Evolutionary conservation across 2,329 filamentous ascomycete genomes (phyloP).

Genomic region (Colletotrichum echinochloae): DNA sequence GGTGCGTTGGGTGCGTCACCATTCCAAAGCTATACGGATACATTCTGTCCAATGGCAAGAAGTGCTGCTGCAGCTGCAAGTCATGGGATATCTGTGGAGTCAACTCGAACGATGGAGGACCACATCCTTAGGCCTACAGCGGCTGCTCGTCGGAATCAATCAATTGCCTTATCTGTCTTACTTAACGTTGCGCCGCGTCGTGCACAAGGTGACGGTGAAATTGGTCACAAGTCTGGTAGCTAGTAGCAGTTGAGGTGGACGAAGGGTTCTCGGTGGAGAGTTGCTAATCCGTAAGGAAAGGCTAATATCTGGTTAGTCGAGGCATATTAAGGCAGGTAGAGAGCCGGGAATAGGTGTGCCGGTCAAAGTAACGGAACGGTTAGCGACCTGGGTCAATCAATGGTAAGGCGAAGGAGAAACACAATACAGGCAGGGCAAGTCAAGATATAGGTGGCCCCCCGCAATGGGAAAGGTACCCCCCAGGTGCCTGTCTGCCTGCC

Average conservation of each 20-base stretch:
- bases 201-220: slow-evolving; percentile 6
- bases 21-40: not conserved
- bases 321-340: slow-evolving; percentile 1
- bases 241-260: slow-evolving; percentile 5
- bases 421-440: slow-evolving; percentile 7
- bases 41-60: not conserved
- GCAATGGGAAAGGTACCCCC: slow-evolving; percentile 33
- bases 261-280: slow-evolving; percentile 1
- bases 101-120: not conserved
- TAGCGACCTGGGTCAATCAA: slow-evolving; percentile 9
- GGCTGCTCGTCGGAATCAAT: not conserved
- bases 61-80: not conserved
- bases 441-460: not conserved
- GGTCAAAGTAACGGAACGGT: slow-evolving; percentile 11
- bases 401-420: slow-evolving; percentile 7
- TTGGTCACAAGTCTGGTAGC: not conserved
- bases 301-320: not conserved
- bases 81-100: not conserved
- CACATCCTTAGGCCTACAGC: not conserved
- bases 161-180: not conserved
- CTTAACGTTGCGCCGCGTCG: not conserved
- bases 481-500: slow-evolving; percentile 12
- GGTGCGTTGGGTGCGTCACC: slow-evolving; percentile 6
- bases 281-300: slow-evolving; percentile 26
- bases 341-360: slow-evolving; percentile 6